phyloP scores from a whole-genome alignment of 352 stramenopile species.

The Phytophthora uliginosa region DNA sequence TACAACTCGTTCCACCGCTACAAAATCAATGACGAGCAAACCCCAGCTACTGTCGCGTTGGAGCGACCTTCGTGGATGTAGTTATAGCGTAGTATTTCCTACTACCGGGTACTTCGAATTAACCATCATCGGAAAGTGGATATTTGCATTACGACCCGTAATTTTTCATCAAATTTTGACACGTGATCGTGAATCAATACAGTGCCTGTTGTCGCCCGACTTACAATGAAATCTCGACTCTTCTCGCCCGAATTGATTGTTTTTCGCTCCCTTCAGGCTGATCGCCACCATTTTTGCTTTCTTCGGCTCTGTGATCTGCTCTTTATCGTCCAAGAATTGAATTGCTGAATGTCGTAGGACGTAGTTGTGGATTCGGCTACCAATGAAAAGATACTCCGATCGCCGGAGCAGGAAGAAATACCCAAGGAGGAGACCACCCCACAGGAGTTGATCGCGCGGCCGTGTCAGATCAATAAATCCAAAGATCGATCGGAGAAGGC shows the following conservation, averaged over 20 bases:
- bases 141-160: too few species aligned
- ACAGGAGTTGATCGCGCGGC: conserved; percentile 18
- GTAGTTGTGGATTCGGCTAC: conserved; percentile 12
- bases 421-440: conserved; percentile 19
- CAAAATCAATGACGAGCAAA: too few species aligned
- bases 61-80: too few species aligned
- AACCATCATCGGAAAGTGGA: too few species aligned
- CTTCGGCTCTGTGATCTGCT: not conserved
- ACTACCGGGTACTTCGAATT: too few species aligned
- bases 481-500: conserved; percentile 5
- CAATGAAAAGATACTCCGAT: conserved; percentile 25
- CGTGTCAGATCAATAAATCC: not conserved
- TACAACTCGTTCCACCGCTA: conserved; percentile 8
- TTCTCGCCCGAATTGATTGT: too few species aligned
- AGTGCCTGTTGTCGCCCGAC: too few species aligned
- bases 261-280: not conserved
- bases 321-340: not conserved
- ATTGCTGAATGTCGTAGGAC: conserved; percentile 17
- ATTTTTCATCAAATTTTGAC: too few species aligned
- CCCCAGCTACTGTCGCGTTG: too few species aligned
- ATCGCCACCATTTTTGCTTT: not conserved
- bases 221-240: too few species aligned
- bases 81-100: too few species aligned
- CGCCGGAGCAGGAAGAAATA: conserved; percentile 28
- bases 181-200: too few species aligned